phyloP scores from a whole-genome alignment of 257 asterid genomes.

The Buddleja alternifolia region DNA sequence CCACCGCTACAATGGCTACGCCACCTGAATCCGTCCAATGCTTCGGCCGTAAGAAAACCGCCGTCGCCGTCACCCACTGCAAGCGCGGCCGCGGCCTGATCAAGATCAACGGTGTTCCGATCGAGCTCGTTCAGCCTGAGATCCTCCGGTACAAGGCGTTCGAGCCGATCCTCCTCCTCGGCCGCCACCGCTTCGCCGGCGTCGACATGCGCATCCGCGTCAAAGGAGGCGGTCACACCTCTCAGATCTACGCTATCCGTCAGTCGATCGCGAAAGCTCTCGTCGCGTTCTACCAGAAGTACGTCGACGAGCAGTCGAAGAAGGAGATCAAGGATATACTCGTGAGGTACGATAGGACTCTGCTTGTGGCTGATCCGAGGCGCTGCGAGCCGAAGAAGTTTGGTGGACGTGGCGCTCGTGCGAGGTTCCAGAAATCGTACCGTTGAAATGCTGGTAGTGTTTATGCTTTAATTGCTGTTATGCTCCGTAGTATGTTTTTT shows the following conservation, averaged over 20 bases:
- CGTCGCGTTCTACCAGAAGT: constrained; percentile 79
- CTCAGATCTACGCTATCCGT: constrained; percentile 83
- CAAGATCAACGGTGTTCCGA: constrained; percentile 77
- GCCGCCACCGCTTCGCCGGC: constrained; percentile 72
- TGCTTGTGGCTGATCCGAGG: constrained; percentile 90
- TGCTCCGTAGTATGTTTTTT: neutral
- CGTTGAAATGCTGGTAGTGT: constrained; percentile 43
- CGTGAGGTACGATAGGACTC: constrained; percentile 68
- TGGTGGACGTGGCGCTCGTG: constrained; percentile 94
- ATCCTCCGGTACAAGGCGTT: constrained; percentile 80
- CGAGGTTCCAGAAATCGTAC: constrained; percentile 83
- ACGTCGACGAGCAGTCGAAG: constrained; percentile 77
- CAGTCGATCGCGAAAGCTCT: constrained; percentile 79
- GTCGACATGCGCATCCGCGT: constrained; percentile 88
- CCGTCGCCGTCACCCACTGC: constrained; percentile 85
- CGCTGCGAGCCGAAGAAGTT: constrained; percentile 92
- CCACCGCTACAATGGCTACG: constrained; percentile 44
- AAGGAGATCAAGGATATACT: constrained; percentile 86
- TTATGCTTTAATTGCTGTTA: neutral
- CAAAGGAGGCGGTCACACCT: constrained; percentile 78
- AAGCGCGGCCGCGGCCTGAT: constrained; percentile 76
- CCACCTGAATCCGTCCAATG: constrained; percentile 66
- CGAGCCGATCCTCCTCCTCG: constrained; percentile 76
- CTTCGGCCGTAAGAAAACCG: constrained; percentile 81
- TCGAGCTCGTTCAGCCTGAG: constrained; percentile 79